Conservation (phyloP, 2,329 filamentous ascomycete species). For the Colletotrichum scovillei region DNA sequence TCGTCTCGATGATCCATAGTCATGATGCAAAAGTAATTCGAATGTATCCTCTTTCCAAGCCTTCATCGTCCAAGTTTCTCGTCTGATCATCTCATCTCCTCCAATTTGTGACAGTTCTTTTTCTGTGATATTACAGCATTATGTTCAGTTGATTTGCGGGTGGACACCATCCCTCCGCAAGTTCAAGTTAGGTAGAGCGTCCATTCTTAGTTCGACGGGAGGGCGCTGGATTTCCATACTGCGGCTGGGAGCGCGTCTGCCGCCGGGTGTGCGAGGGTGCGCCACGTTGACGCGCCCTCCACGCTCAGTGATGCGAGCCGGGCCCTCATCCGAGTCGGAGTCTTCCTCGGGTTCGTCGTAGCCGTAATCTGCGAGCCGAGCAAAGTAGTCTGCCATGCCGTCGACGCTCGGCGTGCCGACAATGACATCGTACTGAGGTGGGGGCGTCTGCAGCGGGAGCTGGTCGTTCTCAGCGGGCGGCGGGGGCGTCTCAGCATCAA, state of each 20-base stretch:
- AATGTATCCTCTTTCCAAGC: neutral
- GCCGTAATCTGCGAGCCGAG: conserved; percentile 80
- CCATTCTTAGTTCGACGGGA: conserved; percentile 47
- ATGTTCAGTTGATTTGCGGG: conserved; percentile 3
- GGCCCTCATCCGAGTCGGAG: conserved; percentile 56
- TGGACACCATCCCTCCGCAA: neutral
- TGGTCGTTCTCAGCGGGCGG: conserved; percentile 60
- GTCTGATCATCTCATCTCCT: neutral
- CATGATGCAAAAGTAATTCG: conserved; percentile 8
- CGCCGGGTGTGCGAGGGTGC: conserved; percentile 66
- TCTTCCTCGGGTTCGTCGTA: conserved; percentile 57
- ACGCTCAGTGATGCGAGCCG: conserved; percentile 59
- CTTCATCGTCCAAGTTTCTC: neutral
- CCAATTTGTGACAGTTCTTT: neutral
- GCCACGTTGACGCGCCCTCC: conserved; percentile 68
- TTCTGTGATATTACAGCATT: conserved; percentile 18
- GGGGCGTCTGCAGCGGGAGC: conserved; percentile 74
- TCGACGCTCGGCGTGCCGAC: conserved; percentile 76
- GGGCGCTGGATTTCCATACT: conserved; percentile 67
- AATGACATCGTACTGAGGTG: conserved; percentile 85
- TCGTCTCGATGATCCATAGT: neutral
- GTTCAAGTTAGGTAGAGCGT: conserved; percentile 5
- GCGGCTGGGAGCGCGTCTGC: conserved; percentile 63
- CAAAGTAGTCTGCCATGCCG: conserved; percentile 87
- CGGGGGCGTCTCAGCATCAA: conserved; percentile 83